These are phyloP conservation scores for Tanacetum coccineum DNA, from an alignment of 129 eudicot genomes.

Conservation along the genomic window DNA sequence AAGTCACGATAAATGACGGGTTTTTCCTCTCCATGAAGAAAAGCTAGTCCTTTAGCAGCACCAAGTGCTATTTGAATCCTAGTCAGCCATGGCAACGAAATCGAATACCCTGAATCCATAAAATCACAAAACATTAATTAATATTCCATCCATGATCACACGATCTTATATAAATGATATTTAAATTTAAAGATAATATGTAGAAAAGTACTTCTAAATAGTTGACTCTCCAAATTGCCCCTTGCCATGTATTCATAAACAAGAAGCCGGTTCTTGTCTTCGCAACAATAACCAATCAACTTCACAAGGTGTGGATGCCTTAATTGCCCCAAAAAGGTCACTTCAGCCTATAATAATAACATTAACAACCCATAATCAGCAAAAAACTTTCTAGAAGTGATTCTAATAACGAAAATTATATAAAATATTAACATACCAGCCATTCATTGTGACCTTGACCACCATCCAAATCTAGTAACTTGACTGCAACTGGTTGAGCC, in stretches of 20 bases:
- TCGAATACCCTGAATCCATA: conserved; percentile 53
- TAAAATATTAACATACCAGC: conserved; percentile 49
- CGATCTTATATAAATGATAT: too few species aligned
- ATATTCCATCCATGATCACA: not conserved
- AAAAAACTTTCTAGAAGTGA: not conserved
- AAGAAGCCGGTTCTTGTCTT: conserved; percentile 77
- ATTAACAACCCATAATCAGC: not conserved
- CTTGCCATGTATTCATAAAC: conserved; percentile 88
- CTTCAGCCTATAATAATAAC: conserved; percentile 60
- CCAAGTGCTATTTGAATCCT: conserved; percentile 77
- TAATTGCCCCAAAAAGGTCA: conserved; percentile 81
- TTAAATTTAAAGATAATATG: not conserved
- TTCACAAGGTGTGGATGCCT: conserved; percentile 95
- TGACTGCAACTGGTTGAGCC: conserved; percentile 87
- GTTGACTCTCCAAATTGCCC: conserved; percentile 73
- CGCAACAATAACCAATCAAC: conserved; percentile 91
- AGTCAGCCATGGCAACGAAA: conserved; percentile 80
- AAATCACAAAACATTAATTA: not conserved
- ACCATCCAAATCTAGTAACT: conserved; percentile 78
- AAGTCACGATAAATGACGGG: conserved; percentile 90
- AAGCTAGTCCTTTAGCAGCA: conserved; percentile 89
- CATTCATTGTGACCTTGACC: conserved; percentile 85
- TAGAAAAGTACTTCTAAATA: conserved; percentile 54
- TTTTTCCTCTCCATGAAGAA: conserved; percentile 82
- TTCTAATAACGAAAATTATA: not conserved